Evolutionary conservation across 805 yeast species (phyloP).

Genomic region (Kazachstania taianensis): DNA sequence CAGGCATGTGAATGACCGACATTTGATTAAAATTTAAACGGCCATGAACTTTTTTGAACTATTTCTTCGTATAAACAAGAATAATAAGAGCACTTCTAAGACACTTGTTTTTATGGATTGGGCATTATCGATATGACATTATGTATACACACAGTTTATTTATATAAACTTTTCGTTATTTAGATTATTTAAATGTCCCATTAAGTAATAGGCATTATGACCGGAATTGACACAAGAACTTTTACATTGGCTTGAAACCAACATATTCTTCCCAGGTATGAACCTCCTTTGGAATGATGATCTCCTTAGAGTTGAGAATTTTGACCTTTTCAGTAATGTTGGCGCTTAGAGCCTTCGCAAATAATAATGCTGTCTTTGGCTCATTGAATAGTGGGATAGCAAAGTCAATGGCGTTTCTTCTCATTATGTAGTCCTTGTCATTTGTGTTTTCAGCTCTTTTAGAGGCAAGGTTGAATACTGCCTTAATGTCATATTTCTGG

Average conservation of each 20-base stretch:
- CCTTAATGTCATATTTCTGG: slow-evolving; percentile 72
- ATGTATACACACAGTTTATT: too few relatives aligned
- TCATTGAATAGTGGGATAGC: slow-evolving; percentile 95
- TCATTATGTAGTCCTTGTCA: slow-evolving; percentile 93
- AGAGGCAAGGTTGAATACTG: slow-evolving; percentile 86
- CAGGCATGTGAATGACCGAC: too few relatives aligned
- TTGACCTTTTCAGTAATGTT: slow-evolving; percentile 45
- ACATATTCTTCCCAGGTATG: slow-evolving; percentile 94
- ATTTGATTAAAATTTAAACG: too few relatives aligned
- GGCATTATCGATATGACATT: too few relatives aligned
- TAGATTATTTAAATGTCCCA: too few relatives aligned
- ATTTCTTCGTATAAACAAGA: too few relatives aligned
- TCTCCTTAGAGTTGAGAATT: slow-evolving; percentile 41
- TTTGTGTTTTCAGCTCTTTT: slow-evolving; percentile 76
- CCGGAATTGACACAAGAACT: background rate
- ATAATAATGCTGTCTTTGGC: slow-evolving; percentile 83
- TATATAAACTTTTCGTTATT: too few relatives aligned
- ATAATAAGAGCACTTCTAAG: too few relatives aligned
- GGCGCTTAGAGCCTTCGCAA: slow-evolving; percentile 69
- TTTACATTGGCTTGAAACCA: slow-evolving; percentile 77
- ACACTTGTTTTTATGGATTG: too few relatives aligned
- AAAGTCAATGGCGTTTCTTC: slow-evolving; percentile 98
- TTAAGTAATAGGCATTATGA: too few relatives aligned
- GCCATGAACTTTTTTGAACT: too few relatives aligned
- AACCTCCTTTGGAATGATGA: slow-evolving; percentile 74